Percentiles rank a stretch among this genome's conserved stretches.
Evolutionary conservation across 805 yeast species (phyloP).

Genomic region (Myxozyma melibiosi): DNA sequence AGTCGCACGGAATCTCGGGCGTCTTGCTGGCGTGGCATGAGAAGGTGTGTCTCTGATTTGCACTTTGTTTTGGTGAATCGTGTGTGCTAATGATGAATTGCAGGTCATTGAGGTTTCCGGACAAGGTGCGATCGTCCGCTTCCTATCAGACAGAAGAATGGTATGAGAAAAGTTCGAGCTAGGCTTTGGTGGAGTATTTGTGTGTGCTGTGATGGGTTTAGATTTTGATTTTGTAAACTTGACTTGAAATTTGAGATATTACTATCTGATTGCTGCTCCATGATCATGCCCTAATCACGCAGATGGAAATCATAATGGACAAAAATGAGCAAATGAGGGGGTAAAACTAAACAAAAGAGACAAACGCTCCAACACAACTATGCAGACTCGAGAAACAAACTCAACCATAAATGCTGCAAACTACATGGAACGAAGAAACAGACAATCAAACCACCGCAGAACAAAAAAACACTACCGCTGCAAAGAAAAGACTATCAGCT

Average conservation of each 20-base stretch:
- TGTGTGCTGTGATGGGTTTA: too few relatives aligned
- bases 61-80: background rate
- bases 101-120: slow-evolving; percentile 75
- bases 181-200: background rate
- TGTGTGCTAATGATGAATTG: background rate
- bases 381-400: too few relatives aligned
- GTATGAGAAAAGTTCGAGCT: slow-evolving; percentile 53
- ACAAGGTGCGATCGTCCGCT: slow-evolving; percentile 84
- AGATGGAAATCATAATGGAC: too few relatives aligned
- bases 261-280: background rate
- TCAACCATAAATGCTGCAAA: too few relatives aligned
- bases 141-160: slow-evolving; percentile 80
- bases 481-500: background rate
- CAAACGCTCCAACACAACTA: too few relatives aligned
- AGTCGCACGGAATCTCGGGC: slow-evolving; percentile 64
- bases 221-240: too few relatives aligned
- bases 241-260: too few relatives aligned
- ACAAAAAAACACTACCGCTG: background rate
- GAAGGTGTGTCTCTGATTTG: slow-evolving; percentile 46
- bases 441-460: background rate
- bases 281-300: too few relatives aligned
- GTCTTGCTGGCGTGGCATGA: slow-evolving; percentile 88
- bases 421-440: background rate
- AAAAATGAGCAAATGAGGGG: too few relatives aligned
- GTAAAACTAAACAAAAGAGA: too few relatives aligned